phyloP scores from a whole-genome alignment of 108 stramenopile genomes.

The Chaetoceros tenuissimus region DNA sequence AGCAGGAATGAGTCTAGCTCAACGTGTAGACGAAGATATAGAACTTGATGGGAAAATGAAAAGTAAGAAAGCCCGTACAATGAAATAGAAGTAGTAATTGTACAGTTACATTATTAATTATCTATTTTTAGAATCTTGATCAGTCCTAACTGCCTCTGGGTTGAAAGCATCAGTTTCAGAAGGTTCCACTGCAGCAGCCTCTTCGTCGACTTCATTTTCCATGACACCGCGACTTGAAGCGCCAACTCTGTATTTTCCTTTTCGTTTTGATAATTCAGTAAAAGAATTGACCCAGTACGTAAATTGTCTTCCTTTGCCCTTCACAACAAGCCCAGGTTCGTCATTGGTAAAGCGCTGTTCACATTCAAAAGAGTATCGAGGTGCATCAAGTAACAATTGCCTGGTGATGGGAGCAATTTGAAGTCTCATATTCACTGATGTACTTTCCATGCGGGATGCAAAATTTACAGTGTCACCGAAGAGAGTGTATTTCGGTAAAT shows the following conservation, averaged over 20 bases:
- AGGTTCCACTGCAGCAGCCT: too few relatives aligned
- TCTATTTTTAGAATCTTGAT: too few relatives aligned
- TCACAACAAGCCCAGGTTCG: constrained; percentile 14
- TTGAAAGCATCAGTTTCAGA: too few relatives aligned
- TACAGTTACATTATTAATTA: too few relatives aligned
- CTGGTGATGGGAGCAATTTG: constrained; percentile 20
- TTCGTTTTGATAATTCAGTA: not conserved
- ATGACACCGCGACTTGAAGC: too few relatives aligned
- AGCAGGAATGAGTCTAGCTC: constrained; percentile 46
- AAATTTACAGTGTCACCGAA: constrained; percentile 21
- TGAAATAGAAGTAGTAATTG: too few relatives aligned
- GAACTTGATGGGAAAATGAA: not conserved
- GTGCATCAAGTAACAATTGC: constrained; percentile 24
- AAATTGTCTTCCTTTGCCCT: constrained; percentile 25
- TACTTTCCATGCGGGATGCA: constrained; percentile 12
- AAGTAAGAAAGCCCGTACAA: constrained; percentile 16
- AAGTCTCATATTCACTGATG: constrained; percentile 21
- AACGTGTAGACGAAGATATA: constrained; percentile 25
- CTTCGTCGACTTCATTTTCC: too few relatives aligned
- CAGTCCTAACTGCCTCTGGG: too few relatives aligned
- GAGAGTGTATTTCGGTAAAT: constrained; percentile 38
- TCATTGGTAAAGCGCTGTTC: constrained; percentile 17
- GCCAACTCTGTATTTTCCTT: too few relatives aligned
- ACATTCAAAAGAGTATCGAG: constrained; percentile 9
- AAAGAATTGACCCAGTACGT: constrained; percentile 17